Evolutionary conservation across 371 early-diverging fungal genomes (phyloP).

Genomic region (Thermomucor indicae-seudaticae): DNA sequence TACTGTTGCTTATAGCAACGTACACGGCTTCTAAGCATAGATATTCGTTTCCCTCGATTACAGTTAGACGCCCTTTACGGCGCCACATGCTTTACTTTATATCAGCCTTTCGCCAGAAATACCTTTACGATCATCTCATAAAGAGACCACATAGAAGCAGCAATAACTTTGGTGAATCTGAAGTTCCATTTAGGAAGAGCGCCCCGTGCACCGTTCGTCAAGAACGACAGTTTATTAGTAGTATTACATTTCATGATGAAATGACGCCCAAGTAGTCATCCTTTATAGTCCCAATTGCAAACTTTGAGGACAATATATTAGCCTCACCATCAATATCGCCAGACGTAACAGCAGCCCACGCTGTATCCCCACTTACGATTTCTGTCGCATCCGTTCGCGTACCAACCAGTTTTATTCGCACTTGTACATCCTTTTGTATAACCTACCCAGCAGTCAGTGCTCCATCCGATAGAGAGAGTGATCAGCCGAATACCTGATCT

Average conservation of each 20-base stretch:
- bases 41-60: too few relatives aligned
- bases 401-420: slow-evolving; percentile 94
- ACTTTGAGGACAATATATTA: slow-evolving; percentile 30
- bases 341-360: background rate
- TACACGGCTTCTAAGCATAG: too few relatives aligned
- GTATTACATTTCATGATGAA: slow-evolving; percentile 32
- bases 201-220: too few relatives aligned
- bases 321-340: background rate
- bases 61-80: too few relatives aligned
- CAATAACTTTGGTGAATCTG: too few relatives aligned
- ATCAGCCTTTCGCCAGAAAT: too few relatives aligned
- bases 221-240: too few relatives aligned
- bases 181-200: too few relatives aligned
- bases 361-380: slow-evolving; percentile 64
- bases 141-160: too few relatives aligned
- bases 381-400: slow-evolving; percentile 92
- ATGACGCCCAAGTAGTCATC: slow-evolving; percentile 91
- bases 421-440: slow-evolving; percentile 84
- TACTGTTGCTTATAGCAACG: too few relatives aligned
- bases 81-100: too few relatives aligned
- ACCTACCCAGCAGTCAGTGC: slow-evolving; percentile 32
- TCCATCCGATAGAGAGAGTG: background rate
- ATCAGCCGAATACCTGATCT: slow-evolving; percentile 56
- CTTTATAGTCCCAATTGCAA: slow-evolving; percentile 94
- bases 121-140: too few relatives aligned